These are phyloP conservation scores for Talaromyces sp. DNA, from an alignment of 2,329 filamentous ascomycete species.

Conservation along the genomic window DNA sequence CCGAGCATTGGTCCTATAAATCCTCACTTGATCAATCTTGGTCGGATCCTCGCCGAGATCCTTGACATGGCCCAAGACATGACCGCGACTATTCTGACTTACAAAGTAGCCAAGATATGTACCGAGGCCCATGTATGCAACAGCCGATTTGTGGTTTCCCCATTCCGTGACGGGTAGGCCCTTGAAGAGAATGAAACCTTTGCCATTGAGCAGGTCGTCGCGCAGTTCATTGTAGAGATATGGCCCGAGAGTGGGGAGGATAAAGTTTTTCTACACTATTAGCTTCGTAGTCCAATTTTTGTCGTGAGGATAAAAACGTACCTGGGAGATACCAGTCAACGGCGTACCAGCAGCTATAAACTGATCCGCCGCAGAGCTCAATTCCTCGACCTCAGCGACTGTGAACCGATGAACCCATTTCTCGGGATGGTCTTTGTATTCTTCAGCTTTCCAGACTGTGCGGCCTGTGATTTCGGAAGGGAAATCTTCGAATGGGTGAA, in stretches of 20 bases:
- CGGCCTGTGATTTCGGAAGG: constrained; percentile 67
- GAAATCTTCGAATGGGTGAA: constrained; percentile 67
- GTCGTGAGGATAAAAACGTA: constrained; percentile 19
- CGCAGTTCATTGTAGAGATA: constrained; percentile 55
- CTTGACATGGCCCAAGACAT: constrained; percentile 86
- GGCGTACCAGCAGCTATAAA: constrained; percentile 65
- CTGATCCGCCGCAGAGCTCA: constrained; percentile 63
- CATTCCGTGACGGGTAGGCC: constrained; percentile 73
- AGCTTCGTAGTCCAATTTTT: too few species aligned
- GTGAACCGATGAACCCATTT: constrained; percentile 71
- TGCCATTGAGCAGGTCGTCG: constrained; percentile 71
- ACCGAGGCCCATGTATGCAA: constrained; percentile 86
- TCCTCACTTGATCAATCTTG: constrained; percentile 81
- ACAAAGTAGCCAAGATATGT: constrained; percentile 86
- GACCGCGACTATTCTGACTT: constrained; percentile 77
- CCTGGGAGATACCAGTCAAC: constrained; percentile 67
- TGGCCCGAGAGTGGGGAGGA: constrained; percentile 54
- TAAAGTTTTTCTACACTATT: constrained; percentile 52
- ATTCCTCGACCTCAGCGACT: constrained; percentile 62
- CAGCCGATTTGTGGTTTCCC: constrained; percentile 74
- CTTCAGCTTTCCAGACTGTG: constrained; percentile 68
- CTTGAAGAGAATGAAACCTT: constrained; percentile 88
- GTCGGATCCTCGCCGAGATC: constrained; percentile 77
- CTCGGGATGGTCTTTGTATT: constrained; percentile 61
- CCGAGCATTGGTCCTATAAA: constrained; percentile 81